Conservation (phyloP, 2,329 filamentous ascomycete genomes). For the Penicillium fuscoglaucum region DNA sequence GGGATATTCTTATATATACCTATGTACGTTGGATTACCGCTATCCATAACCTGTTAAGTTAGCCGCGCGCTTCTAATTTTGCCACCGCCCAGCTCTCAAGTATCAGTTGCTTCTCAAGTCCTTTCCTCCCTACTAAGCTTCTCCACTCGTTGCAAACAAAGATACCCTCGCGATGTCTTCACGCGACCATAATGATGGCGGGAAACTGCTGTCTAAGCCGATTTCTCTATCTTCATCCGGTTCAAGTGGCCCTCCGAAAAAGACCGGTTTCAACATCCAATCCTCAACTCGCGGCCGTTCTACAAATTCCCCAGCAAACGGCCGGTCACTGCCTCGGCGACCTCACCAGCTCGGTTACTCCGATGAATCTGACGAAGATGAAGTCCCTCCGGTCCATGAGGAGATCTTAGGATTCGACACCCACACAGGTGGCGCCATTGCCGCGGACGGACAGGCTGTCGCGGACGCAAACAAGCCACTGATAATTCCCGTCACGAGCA, state of each 20-base stretch:
- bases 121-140: not conserved
- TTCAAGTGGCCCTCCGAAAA: slow-evolving; percentile 35
- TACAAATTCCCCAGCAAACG: slow-evolving; percentile 20
- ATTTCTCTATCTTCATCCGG: slow-evolving; percentile 45
- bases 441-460: slow-evolving; percentile 37
- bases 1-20: no score
- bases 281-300: slow-evolving; percentile 23
- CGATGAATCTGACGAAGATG: slow-evolving; percentile 56
- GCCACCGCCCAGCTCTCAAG: slow-evolving; percentile 25
- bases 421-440: slow-evolving; percentile 41
- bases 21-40: no score
- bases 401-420: slow-evolving; percentile 58
- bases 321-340: slow-evolving; percentile 29
- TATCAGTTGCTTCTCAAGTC: slow-evolving; percentile 11
- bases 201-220: slow-evolving; percentile 27
- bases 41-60: not conserved
- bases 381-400: slow-evolving; percentile 39
- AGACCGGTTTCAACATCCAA: slow-evolving; percentile 37
- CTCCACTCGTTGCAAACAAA: not conserved
- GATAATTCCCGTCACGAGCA: slow-evolving; percentile 76
- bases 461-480: slow-evolving; percentile 59
- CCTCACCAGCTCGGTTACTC: slow-evolving; percentile 39
- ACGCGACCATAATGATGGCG: slow-evolving; percentile 6
- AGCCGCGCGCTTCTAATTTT: slow-evolving; percentile 20
- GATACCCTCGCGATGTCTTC: slow-evolving; percentile 21